Base-by-base conservation (phyloP, 441 rosid genomes). In the Erodium chrysanthum region DNA sequence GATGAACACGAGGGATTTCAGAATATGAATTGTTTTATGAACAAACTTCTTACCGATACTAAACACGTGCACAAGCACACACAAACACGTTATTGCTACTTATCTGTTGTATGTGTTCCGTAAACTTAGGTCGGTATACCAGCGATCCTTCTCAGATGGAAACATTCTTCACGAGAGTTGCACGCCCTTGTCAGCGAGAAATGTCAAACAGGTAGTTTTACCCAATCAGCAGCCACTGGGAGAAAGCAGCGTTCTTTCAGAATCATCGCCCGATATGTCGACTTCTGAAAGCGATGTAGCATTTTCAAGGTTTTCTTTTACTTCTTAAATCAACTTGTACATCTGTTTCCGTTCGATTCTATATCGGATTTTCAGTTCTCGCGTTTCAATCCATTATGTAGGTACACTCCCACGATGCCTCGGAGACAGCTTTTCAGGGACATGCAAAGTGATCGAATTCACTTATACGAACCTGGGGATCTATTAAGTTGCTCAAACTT, bases 101-200 rank as follows among this genome's bases (percentile, higher is more conserved):
- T 21, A 56, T 21, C 21, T 56, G 62, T 56, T 56, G 6, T 8
- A 14, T 56, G 60, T 56, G 62, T 56, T 21, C 62, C 9, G 62
- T 20, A 56, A 56, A 61, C 11, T 61, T 61, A 23, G 65, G 37
- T 61, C 87, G 69, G 69, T 77, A 73, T 83, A 86, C 79, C 85
- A 87, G 77, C 84, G 97, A 79, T 92, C 89, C 77, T 83, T 87
- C 64, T 95, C 97, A 20, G 98, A 86, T 82, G 98, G 98, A 77
- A 92, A 86, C 79, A 81, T 92, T 69, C 87, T 90, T 71, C 88
- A 27, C 27, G 83, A 72, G 74, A 81, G 78, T 64, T 42, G 61
- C 60, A 77, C 87, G 15, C 79, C 89, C 6, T 69, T 87, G 76
- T 80, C 84, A 17, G 78, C 82, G 44, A 67, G 79, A 69, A 77